These are phyloP conservation scores for Comarum palustre DNA, from an alignment of 306 rosid genomes.

Conservation along the genomic window DNA sequence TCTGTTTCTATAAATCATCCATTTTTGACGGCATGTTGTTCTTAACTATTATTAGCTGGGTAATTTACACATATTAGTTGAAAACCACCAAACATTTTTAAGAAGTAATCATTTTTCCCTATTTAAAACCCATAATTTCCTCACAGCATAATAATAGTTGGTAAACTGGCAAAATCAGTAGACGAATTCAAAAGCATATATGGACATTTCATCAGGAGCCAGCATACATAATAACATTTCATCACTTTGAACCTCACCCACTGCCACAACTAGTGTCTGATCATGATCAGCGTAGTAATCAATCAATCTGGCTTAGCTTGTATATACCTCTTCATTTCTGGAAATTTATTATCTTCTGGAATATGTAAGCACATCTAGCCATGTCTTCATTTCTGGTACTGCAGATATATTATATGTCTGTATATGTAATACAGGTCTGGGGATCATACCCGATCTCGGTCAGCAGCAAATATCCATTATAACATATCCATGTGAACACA, in stretches of 20 bases:
- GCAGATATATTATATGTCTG: not conserved
- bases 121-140: slow-evolving; percentile 20
- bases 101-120: slow-evolving; percentile 28
- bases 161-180: slow-evolving; percentile 42
- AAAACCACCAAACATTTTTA: slow-evolving; percentile 15
- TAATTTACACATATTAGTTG: not conserved
- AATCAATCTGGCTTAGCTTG: not conserved
- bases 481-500: slow-evolving; percentile 1
- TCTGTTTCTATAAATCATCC: not conserved
- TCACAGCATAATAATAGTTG: slow-evolving; percentile 35
- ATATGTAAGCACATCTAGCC: not conserved
- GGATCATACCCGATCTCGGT: slow-evolving; percentile 8
- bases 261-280: not conserved
- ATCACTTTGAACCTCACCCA: not conserved
- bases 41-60: slow-evolving; percentile 9
- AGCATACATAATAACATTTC: not conserved
- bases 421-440: not conserved
- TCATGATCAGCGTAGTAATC: not conserved
- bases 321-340: not conserved
- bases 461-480: not conserved
- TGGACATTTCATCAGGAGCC: slow-evolving; percentile 16
- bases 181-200: slow-evolving; percentile 19
- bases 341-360: not conserved
- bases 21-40: slow-evolving; percentile 10
- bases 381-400: not conserved